These are phyloP conservation scores for Crithidia bombi DNA, from an alignment of 208 protist genomes.

Conservation along the genomic window DNA sequence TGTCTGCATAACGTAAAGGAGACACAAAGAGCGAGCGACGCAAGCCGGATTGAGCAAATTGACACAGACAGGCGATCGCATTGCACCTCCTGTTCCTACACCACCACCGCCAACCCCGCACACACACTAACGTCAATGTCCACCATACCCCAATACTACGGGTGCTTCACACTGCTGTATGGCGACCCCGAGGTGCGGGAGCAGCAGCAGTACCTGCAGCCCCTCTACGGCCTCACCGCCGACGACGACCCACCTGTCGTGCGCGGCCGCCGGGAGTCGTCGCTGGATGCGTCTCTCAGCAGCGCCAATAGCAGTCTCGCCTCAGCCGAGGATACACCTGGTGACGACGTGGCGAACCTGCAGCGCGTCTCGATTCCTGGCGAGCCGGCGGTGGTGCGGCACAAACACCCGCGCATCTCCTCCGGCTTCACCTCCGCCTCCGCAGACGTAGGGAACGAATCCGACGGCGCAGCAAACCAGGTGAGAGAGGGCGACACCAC, in stretches of 20 bases:
- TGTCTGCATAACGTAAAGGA: too few species aligned
- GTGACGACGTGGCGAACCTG: neutral
- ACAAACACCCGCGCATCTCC: conserved; percentile 16
- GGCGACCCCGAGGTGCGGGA: conserved; percentile 32
- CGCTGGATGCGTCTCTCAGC: conserved; percentile 11
- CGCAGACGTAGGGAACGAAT: neutral
- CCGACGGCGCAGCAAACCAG: neutral
- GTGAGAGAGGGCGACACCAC: neutral
- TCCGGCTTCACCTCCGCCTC: neutral
- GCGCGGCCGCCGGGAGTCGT: conserved; percentile 6
- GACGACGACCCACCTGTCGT: conserved; percentile 26
- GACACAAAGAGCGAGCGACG: too few species aligned
- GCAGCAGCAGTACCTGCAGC: conserved; percentile 36
- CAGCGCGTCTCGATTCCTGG: conserved; percentile 5
- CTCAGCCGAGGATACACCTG: neutral
- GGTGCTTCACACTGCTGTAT: conserved; percentile 39
- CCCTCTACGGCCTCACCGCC: conserved; percentile 39
- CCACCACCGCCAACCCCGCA: neutral
- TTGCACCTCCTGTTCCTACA: neutral
- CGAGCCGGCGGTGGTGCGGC: conserved; percentile 11
- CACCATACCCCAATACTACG: conserved; percentile 9
- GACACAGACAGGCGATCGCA: too few species aligned
- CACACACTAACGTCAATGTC: too few species aligned
- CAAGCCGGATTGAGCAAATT: too few species aligned
- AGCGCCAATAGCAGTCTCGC: conserved; percentile 14